These are phyloP conservation scores for Vanilla planifolia DNA, from an alignment of 106 monocot genomes.

Conservation along the genomic window DNA sequence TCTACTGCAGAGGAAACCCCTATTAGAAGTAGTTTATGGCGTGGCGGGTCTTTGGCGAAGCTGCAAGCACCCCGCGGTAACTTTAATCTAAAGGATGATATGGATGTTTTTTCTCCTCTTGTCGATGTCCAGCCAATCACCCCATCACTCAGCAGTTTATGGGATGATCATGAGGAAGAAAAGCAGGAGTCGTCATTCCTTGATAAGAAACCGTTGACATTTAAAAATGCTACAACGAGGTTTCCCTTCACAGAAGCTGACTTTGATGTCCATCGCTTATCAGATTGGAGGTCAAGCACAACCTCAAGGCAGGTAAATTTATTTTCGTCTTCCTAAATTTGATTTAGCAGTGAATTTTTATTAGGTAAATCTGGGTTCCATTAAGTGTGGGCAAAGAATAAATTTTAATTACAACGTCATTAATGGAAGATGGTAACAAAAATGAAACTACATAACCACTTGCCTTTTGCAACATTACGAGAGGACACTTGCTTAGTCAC, in stretches of 20 bases:
- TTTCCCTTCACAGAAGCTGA: slow-evolving; percentile 38
- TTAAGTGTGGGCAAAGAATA: no score
- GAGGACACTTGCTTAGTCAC: no score
- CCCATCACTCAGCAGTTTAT: slow-evolving; percentile 67
- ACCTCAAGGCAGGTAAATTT: slow-evolving; percentile 45
- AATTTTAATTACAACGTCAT: no score
- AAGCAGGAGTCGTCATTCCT: slow-evolving; percentile 30
- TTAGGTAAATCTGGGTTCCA: no score
- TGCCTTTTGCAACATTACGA: no score
- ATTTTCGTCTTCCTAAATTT: neutral
- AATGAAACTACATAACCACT: no score
- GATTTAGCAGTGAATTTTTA: neutral
- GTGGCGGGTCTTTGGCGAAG: slow-evolving; percentile 56
- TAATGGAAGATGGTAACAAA: no score
- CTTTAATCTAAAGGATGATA: slow-evolving; percentile 82
- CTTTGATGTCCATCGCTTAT: slow-evolving; percentile 37
- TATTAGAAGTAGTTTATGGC: slow-evolving; percentile 25
- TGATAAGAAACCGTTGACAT: slow-evolving; percentile 41
- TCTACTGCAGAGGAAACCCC: slow-evolving; percentile 62
- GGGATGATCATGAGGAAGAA: slow-evolving; percentile 60
- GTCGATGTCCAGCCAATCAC: slow-evolving; percentile 96
- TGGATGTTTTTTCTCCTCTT: slow-evolving; percentile 98
- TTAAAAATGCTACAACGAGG: slow-evolving; percentile 31
- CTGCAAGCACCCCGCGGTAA: slow-evolving; percentile 51
- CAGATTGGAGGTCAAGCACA: slow-evolving; percentile 51